Conservation (phyloP, 2,329 filamentous ascomycete genomes). For the Cordyceps cicadae region DNA sequence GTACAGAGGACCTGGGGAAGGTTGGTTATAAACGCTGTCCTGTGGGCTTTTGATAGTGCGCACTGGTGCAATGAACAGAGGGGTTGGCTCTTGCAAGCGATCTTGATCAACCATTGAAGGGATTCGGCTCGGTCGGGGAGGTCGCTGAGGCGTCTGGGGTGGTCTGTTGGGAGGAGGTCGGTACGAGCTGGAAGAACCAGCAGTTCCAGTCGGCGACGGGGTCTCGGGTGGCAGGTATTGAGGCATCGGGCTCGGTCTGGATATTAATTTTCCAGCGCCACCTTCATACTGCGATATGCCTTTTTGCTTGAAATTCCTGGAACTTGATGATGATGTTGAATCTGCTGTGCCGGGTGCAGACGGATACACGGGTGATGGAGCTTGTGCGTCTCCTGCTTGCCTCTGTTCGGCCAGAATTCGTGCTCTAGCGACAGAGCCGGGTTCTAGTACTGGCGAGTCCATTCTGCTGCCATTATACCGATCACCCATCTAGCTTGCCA, state of each 20-base stretch:
- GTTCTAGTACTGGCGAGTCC: constrained; percentile 2
- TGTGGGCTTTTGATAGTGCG: constrained; percentile 27
- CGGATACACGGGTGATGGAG: constrained; percentile 10
- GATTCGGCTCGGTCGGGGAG: constrained; percentile 51
- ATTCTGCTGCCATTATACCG: constrained; percentile 7
- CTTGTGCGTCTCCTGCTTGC: constrained; percentile 13
- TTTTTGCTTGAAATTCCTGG: constrained; percentile 12
- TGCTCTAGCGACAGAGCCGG: constrained; percentile 10
- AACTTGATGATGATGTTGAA: constrained; percentile 7
- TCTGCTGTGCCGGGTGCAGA: neutral
- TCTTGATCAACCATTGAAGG: constrained; percentile 51
- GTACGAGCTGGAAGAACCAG: constrained; percentile 34
- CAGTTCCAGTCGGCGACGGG: constrained; percentile 25
- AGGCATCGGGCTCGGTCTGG: constrained; percentile 42
- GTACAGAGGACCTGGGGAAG: neutral
- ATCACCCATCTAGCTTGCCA: constrained; percentile 6
- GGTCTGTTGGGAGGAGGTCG: constrained; percentile 42
- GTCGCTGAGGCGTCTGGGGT: constrained; percentile 45
- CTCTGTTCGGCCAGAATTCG: neutral
- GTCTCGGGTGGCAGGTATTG: constrained; percentile 46
- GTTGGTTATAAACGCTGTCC: constrained; percentile 19
- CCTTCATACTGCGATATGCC: constrained; percentile 3
- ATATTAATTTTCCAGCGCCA: constrained; percentile 35
- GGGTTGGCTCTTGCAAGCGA: constrained; percentile 46
- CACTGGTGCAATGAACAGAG: constrained; percentile 34